Evolutionary conservation across 768 basidiomycete genomes (phyloP).

Genomic region (Xanthoconium purpureum): DNA sequence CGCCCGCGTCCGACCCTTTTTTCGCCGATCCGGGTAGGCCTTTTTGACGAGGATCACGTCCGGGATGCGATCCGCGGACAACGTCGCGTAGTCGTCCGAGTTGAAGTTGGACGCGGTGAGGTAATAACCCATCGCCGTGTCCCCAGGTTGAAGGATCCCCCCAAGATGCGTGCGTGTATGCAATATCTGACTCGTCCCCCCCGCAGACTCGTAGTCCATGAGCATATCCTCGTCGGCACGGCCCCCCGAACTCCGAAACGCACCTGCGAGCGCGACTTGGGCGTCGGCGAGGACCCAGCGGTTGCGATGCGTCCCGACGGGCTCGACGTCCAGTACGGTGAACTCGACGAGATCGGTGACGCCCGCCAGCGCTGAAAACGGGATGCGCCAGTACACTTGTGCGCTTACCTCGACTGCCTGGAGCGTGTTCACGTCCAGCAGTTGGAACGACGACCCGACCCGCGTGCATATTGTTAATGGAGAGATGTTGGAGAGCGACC

Average conservation of each 20-base stretch:
- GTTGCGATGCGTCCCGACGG: constrained; percentile 62
- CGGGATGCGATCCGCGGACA: constrained; percentile 68
- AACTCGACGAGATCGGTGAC: constrained; percentile 90
- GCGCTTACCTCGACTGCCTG: constrained; percentile 78
- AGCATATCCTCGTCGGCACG: constrained; percentile 45
- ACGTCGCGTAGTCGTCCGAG: constrained; percentile 74
- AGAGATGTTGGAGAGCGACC: constrained; percentile 80
- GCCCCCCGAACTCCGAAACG: constrained; percentile 57
- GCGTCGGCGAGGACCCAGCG: constrained; percentile 85
- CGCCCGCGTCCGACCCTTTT: constrained; percentile 79
- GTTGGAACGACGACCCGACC: constrained; percentile 87
- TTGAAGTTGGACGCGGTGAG: constrained; percentile 91
- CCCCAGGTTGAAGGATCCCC: constrained; percentile 89
- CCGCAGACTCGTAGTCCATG: constrained; percentile 62
- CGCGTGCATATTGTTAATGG: constrained; percentile 86
- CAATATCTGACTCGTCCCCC: constrained; percentile 72
- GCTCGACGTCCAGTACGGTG: constrained; percentile 91
- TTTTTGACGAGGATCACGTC: constrained; percentile 95
- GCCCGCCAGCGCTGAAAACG: constrained; percentile 81
- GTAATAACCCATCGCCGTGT: constrained; percentile 88
- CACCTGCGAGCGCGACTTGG: constrained; percentile 83
- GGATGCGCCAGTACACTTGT: constrained; percentile 84
- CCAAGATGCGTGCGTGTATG: constrained; percentile 98
- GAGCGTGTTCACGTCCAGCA: constrained; percentile 86
- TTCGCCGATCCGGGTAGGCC: constrained; percentile 88